These are phyloP conservation scores for Takashimella koratensis DNA, from an alignment of 1,284 basidiomycete species.

Conservation along the genomic window DNA sequence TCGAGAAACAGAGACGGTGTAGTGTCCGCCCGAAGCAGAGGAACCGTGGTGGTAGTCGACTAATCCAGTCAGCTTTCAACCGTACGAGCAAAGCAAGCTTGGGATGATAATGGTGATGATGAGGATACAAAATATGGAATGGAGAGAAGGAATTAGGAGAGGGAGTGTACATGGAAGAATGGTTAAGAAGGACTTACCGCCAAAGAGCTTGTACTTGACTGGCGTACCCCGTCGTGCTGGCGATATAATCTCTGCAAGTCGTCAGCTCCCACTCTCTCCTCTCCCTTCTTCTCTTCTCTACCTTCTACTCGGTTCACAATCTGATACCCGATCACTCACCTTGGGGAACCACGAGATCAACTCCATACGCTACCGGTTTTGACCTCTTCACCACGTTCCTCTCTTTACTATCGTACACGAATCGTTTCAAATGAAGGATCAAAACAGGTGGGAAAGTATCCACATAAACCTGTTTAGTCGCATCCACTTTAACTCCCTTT, in stretches of 20 bases:
- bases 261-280: not conserved
- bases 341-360: conserved; percentile 69
- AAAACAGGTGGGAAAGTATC: conserved; percentile 82
- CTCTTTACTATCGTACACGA: conserved; percentile 70
- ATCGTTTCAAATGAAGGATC: conserved; percentile 88
- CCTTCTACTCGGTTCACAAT: too few species aligned
- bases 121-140: not conserved
- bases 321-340: too few species aligned
- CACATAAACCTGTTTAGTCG: conserved; percentile 81
- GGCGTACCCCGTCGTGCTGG: conserved; percentile 53
- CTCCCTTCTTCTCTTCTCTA: conserved; percentile 4
- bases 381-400: conserved; percentile 69
- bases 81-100: not conserved
- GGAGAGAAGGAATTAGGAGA: not conserved
- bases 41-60: conserved; percentile 92
- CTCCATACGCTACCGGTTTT: conserved; percentile 75
- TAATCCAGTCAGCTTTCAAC: conserved; percentile 42
- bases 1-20: conserved; percentile 86
- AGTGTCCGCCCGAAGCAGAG: conserved; percentile 89
- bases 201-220: conserved; percentile 78
- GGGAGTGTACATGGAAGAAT: not conserved
- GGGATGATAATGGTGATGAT: not conserved
- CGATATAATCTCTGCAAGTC: conserved; percentile 61
- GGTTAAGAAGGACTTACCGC: conserved; percentile 57
- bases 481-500: conserved; percentile 66